These are phyloP conservation scores for Abrus pulchellus DNA, from an alignment of 306 rosid genomes.

Conservation along the genomic window DNA sequence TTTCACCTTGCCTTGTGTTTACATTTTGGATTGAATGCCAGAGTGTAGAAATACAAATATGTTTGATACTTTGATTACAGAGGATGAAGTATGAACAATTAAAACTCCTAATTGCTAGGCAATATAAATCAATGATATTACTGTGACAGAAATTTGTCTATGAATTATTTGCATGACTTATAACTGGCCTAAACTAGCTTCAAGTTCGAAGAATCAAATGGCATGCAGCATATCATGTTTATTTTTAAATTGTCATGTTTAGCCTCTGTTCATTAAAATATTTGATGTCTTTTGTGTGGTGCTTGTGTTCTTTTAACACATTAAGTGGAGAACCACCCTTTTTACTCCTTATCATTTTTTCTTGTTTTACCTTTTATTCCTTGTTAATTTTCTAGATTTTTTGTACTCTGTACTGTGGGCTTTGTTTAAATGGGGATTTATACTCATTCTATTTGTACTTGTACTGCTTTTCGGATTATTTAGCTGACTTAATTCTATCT, in stretches of 20 bases:
- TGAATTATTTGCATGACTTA: neutral
- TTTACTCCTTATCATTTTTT: neutral
- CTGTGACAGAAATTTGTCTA: neutral
- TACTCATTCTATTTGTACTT: neutral
- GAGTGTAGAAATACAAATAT: conserved; percentile 8
- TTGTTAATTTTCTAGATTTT: neutral
- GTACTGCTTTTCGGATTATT: neutral
- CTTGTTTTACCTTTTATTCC: neutral
- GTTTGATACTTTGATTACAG: conserved; percentile 13
- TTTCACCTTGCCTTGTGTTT: neutral
- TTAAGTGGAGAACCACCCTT: neutral
- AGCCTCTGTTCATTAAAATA: neutral
- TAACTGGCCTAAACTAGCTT: conserved; percentile 8
- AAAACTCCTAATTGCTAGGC: neutral
- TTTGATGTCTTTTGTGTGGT: neutral
- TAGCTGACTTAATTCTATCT: neutral
- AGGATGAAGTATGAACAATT: neutral
- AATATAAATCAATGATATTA: neutral
- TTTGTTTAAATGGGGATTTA: neutral
- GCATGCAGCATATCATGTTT: neutral
- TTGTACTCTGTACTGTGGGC: neutral
- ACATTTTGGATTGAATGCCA: conserved; percentile 3
- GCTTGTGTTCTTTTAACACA: neutral
- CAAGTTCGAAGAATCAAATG: neutral
- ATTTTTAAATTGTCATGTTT: neutral